Percentiles rank a stretch among this genome's conserved stretches.
Conservation (phyloP, 1,139 yeast species). For the Magnusiomyces ingens region DNA sequence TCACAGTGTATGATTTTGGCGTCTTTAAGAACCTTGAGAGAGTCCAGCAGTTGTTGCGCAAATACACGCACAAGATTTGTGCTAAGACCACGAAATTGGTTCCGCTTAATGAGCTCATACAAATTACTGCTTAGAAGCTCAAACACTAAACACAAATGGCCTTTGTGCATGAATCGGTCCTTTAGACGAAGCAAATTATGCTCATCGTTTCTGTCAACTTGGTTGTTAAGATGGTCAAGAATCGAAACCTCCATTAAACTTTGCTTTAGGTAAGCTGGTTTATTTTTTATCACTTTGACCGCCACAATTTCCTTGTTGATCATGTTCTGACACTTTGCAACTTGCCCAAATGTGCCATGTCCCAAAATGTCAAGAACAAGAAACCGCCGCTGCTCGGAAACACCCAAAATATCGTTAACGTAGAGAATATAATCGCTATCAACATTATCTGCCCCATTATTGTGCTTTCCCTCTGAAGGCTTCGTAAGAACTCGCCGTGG, state of each 20-base stretch:
- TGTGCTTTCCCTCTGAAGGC: slow-evolving; percentile 76
- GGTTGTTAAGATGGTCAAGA: slow-evolving; percentile 69
- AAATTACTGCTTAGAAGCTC: slow-evolving; percentile 82
- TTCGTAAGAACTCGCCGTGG: slow-evolving; percentile 90
- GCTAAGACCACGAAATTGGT: slow-evolving; percentile 85
- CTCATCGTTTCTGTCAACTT: slow-evolving; percentile 60
- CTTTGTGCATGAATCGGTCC: slow-evolving; percentile 88
- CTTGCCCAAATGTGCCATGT: slow-evolving; percentile 98
- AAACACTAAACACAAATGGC: slow-evolving; percentile 87
- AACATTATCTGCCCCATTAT: slow-evolving; percentile 82
- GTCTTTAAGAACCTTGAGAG: slow-evolving; percentile 71
- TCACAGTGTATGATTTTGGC: slow-evolving; percentile 92
- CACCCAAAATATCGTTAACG: slow-evolving; percentile 88
- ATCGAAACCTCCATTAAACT: slow-evolving; percentile 86
- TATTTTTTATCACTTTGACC: slow-evolving; percentile 88
- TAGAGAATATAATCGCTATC: slow-evolving; percentile 87
- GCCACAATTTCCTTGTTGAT: slow-evolving; percentile 86
- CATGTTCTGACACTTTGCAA: slow-evolving; percentile 91
- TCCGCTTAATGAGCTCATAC: slow-evolving; percentile 86
- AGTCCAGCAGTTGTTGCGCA: slow-evolving; percentile 72
- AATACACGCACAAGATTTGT: slow-evolving; percentile 73
- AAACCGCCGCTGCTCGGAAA: slow-evolving; percentile 66
- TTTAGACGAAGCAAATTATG: slow-evolving; percentile 70
- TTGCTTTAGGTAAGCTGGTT: slow-evolving; percentile 87
- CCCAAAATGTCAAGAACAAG: slow-evolving; percentile 87